These are phyloP conservation scores for Vitis hybrid DNA, from an alignment of 177 flowering plant genomes.

Conservation along the genomic window DNA sequence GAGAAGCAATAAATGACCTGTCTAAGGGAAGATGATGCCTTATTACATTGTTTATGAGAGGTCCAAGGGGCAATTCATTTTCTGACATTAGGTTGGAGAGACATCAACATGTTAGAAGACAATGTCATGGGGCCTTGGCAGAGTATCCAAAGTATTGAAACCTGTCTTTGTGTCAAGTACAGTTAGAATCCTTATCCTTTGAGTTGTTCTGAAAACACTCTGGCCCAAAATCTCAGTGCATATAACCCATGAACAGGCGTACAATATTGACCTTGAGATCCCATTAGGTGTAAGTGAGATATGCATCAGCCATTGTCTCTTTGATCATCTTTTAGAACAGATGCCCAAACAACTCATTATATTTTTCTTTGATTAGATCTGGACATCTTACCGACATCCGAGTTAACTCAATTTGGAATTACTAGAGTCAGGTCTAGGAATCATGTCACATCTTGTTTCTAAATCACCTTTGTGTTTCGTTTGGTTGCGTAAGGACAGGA, in stretches of 20 bases:
- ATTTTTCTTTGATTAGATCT: not conserved
- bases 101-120: not conserved
- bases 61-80: not conserved
- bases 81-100: not conserved
- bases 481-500: not conserved
- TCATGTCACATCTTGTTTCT: constrained; percentile 21
- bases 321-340: not conserved
- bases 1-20: not conserved
- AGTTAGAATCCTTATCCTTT: not conserved
- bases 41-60: not conserved
- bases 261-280: not conserved
- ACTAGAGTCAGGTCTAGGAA: constrained; percentile 15
- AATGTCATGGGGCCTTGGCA: not conserved
- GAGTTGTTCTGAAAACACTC: not conserved
- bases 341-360: not conserved
- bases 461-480: not conserved
- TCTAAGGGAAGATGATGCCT: too few species aligned
- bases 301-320: too few species aligned
- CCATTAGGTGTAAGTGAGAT: not conserved
- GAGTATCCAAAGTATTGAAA: not conserved
- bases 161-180: not conserved
- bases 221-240: not conserved
- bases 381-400: constrained; percentile 6
- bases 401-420: constrained; percentile 2
- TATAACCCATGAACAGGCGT: not conserved